phyloP scores from a whole-genome alignment of 192 early-diverging fungal genomes.

The Mortierella claussenii region DNA sequence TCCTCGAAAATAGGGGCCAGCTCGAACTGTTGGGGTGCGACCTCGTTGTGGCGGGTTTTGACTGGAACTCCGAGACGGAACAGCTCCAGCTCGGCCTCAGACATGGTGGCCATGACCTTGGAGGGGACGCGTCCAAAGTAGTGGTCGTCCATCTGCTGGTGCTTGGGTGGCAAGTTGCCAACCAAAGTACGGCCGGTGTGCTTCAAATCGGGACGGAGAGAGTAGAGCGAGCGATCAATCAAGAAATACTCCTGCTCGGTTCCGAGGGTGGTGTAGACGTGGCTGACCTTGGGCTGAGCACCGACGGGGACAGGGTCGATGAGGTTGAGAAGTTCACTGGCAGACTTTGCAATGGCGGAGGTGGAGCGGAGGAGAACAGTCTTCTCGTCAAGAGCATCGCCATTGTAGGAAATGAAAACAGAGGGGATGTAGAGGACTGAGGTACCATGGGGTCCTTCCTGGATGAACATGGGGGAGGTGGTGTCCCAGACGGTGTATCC shows the following conservation, averaged over 20 bases:
- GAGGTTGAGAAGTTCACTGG: slow-evolving; percentile 84
- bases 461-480: slow-evolving; percentile 94
- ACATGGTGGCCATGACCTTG: slow-evolving; percentile 90
- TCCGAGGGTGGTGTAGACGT: slow-evolving; percentile 93
- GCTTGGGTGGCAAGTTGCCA: slow-evolving; percentile 93
- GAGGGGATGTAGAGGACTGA: slow-evolving; percentile 96
- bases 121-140: slow-evolving; percentile 99
- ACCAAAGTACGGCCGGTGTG: slow-evolving; percentile 95
- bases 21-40: slow-evolving; percentile 98
- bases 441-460: slow-evolving; percentile 91
- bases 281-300: slow-evolving; percentile 73
- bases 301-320: slow-evolving; percentile 71
- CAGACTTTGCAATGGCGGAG: slow-evolving; percentile 84
- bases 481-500: slow-evolving; percentile 99
- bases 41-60: slow-evolving; percentile 99
- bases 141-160: slow-evolving; percentile 99
- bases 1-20: slow-evolving; percentile 98
- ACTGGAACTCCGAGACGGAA: slow-evolving; percentile 95
- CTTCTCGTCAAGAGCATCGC: slow-evolving; percentile 99
- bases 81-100: slow-evolving; percentile 95
- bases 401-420: slow-evolving; percentile 99
- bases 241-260: slow-evolving; percentile 99
- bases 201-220: slow-evolving; percentile 96
- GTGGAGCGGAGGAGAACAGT: slow-evolving; percentile 95
- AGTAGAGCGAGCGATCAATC: slow-evolving; percentile 94